Evolutionary conservation across 1,284 basidiomycete genomes (phyloP).

Genomic region (Bjerkandera adusta): DNA sequence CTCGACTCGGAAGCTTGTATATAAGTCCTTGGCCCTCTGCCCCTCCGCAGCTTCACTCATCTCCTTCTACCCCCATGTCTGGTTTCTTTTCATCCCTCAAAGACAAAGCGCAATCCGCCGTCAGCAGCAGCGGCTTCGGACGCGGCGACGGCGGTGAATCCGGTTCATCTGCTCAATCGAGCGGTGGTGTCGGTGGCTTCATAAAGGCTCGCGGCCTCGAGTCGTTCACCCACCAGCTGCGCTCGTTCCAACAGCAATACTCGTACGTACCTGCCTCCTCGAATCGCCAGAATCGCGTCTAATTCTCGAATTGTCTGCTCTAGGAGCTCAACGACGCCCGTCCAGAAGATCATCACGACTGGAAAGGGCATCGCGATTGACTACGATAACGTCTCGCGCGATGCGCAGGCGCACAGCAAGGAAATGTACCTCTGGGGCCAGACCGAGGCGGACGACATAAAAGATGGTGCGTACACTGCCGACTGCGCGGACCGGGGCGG

Average conservation of each 20-base stretch:
- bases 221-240: slow-evolving; percentile 65
- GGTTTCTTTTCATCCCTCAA: slow-evolving; percentile 62
- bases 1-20: neutral
- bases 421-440: slow-evolving; percentile 83
- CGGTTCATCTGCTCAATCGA: slow-evolving; percentile 1
- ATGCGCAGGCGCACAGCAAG: slow-evolving; percentile 71
- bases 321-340: slow-evolving; percentile 51
- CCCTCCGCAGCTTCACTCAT: slow-evolving; percentile 6
- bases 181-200: slow-evolving; percentile 18
- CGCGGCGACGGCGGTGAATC: slow-evolving; percentile 7
- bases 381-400: slow-evolving; percentile 60
- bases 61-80: slow-evolving; percentile 42
- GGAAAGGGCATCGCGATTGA: slow-evolving; percentile 75
- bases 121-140: slow-evolving; percentile 44
- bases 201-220: slow-evolving; percentile 49
- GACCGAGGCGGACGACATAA: slow-evolving; percentile 62
- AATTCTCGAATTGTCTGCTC: slow-evolving; percentile 1
- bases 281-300: neutral
- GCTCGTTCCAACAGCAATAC: slow-evolving; percentile 72
- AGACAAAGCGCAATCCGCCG: slow-evolving; percentile 70
- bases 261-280: slow-evolving; percentile 43
- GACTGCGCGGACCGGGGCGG: neutral
- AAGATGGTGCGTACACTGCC: slow-evolving; percentile 54
- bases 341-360: slow-evolving; percentile 73
- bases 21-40: slow-evolving; percentile 3